A percentile compares a stretch with the other conserved stretches of the same genome.
phyloP scores from a whole-genome alignment of 2,329 filamentous ascomycete species.

The Colletotrichum abscissum region DNA sequence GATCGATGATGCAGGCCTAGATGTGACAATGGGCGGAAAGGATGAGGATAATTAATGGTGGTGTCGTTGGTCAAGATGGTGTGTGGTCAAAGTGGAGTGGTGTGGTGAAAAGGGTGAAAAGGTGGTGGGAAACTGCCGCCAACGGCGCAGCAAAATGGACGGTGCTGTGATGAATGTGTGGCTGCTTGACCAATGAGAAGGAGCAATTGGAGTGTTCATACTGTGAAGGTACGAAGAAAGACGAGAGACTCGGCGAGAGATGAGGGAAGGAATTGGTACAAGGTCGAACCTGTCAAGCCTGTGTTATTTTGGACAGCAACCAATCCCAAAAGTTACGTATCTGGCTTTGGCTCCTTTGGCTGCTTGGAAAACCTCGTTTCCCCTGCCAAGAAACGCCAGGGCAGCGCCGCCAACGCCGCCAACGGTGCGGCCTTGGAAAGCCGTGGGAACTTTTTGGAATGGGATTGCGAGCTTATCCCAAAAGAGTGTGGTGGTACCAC shows the following conservation, averaged over 20 bases:
- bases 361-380: constrained; percentile 5
- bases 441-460: constrained; percentile 10
- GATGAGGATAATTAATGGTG: not conserved
- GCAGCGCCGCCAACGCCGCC: constrained; percentile 6
- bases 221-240: not conserved
- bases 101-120: not conserved
- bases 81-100: not conserved
- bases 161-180: not conserved
- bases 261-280: not conserved
- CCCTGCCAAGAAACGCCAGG: constrained; percentile 21
- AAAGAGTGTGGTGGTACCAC: constrained; percentile 21
- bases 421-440: constrained; percentile 27
- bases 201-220: no score
- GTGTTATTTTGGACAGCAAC: not conserved
- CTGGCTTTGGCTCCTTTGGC: not conserved
- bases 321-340: not conserved
- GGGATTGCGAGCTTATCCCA: constrained; percentile 9
- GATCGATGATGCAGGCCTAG: constrained; percentile 3
- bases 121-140: not conserved
- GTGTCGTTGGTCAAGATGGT: not conserved
- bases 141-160: not conserved
- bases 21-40: not conserved
- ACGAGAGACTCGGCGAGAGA: not conserved
- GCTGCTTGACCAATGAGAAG: not conserved
- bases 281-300: not conserved